Base-by-base conservation (phyloP, 768 basidiomycete genomes). In the Trametes meyenii region DNA sequence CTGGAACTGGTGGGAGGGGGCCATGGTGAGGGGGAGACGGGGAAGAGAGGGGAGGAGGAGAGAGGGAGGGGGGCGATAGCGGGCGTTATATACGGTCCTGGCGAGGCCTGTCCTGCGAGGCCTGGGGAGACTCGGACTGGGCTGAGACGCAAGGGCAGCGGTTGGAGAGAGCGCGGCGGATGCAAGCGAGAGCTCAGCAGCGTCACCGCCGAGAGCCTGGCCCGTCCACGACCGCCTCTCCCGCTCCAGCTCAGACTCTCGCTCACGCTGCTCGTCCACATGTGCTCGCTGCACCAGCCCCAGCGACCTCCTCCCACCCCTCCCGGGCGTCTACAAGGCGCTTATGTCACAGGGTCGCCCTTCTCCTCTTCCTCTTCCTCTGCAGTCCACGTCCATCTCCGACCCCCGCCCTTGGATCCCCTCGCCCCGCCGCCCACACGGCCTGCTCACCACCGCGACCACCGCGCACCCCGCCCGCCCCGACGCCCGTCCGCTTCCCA, bases 1-100 rank as follows among this genome's bases (percentile, higher is more conserved):
- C 69, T 83, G 71, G 70, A 92, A 92, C 38, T 77, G 70, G 42
- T 80, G 74, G 17, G 65, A 69, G 67, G 80, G 78, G 49, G 86
- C 78, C 85, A 86, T 88, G 76, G 66, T 75, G 70, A 70, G 67
- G 70, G 70, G 67, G 58, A 67, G 68, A 70, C 67, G 65, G 66
- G 62, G 63, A 68, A 55, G 38, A 50, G 64, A 55, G 66, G 61
- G 58, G 35, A 54, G 64, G 52, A 38, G 67, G 64, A 67, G 52
- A 50, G 29, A 40, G 50, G 42, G 49, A 64, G 58, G 52, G 62
- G 55, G 65, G 48, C 17, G 56, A 55, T 49, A 58, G 55, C 26
- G 58, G 53, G 58, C 57, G 49, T 66, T 71, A 70, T 70, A 71
- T 67, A 64, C 35, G 1, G 42, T 51, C 26, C 29, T 36, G 46